These are phyloP conservation scores for Hirsutella thompsonii DNA, from an alignment of 2,329 filamentous ascomycete genomes.

Conservation along the genomic window DNA sequence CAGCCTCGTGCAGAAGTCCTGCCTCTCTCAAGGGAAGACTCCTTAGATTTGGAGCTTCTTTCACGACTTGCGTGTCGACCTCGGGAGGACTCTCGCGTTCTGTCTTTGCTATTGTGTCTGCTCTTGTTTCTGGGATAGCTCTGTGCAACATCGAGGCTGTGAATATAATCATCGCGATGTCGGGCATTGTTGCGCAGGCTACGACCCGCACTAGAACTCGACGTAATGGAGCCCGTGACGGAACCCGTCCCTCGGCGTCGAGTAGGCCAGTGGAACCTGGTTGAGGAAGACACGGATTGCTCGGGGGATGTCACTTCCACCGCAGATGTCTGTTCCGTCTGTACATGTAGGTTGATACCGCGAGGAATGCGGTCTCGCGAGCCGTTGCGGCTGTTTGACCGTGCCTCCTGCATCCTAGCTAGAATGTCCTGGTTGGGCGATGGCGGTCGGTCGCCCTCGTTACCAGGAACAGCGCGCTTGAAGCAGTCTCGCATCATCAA, in stretches of 20 bases:
- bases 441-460: conserved; percentile 37
- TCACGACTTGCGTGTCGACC: conserved; percentile 36
- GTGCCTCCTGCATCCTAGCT: conserved; percentile 46
- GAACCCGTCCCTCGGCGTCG: conserved; percentile 42
- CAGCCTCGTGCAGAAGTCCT: conserved; percentile 52
- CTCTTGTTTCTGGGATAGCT: conserved; percentile 47
- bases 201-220: conserved; percentile 36
- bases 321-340: conserved; percentile 36
- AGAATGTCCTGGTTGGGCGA: conserved; percentile 48
- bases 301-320: conserved; percentile 45
- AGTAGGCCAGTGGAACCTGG: conserved; percentile 41
- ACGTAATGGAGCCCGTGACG: conserved; percentile 43
- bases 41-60: conserved; percentile 39
- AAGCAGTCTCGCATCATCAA: conserved; percentile 45
- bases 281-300: conserved; percentile 38
- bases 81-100: conserved; percentile 26
- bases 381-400: conserved; percentile 48
- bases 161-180: conserved; percentile 74
- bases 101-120: conserved; percentile 39
- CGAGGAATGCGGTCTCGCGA: conserved; percentile 70
- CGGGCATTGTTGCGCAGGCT: conserved; percentile 39
- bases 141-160: conserved; percentile 67
- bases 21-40: conserved; percentile 58
- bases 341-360: conserved; percentile 52
- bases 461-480: conserved; percentile 18